Evolutionary conservation across 805 yeast species (phyloP).

Genomic region (Myxozyma kluyveri): DNA sequence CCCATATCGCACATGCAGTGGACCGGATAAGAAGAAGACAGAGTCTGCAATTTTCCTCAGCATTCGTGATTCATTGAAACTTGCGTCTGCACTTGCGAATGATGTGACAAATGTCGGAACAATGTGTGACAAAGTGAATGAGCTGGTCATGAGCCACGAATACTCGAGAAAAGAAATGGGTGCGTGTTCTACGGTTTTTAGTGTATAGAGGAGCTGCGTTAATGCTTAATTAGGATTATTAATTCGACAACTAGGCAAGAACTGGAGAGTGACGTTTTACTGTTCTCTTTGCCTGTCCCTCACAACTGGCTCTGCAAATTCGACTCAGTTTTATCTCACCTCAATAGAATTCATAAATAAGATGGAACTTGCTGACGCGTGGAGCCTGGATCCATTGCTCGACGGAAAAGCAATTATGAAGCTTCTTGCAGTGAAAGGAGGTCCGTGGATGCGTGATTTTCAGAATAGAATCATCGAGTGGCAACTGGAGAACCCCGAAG

Average conservation of each 20-base stretch:
- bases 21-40: not conserved
- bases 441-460: slow-evolving; percentile 76
- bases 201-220: not conserved
- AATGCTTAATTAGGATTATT: slow-evolving; percentile 49
- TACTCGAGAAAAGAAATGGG: slow-evolving; percentile 14
- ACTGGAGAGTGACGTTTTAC: slow-evolving; percentile 48
- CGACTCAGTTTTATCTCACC: too few species aligned
- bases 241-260: slow-evolving; percentile 49
- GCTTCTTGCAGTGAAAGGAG: slow-evolving; percentile 61
- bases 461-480: slow-evolving; percentile 58
- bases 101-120: slow-evolving; percentile 48
- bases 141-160: not conserved
- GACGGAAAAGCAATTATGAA: slow-evolving; percentile 66
- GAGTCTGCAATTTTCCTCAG: slow-evolving; percentile 49
- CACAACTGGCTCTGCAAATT: too few species aligned
- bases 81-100: slow-evolving; percentile 44
- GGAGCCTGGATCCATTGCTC: slow-evolving; percentile 58
- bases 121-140: slow-evolving; percentile 33
- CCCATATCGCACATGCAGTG: slow-evolving; percentile 45
- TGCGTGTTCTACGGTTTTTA: slow-evolving; percentile 31
- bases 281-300: slow-evolving; percentile 39
- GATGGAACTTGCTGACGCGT: slow-evolving; percentile 47
- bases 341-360: too few species aligned
- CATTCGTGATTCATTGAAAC: slow-evolving; percentile 67
- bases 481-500: slow-evolving; percentile 74